Conservation (phyloP, 2,329 filamentous ascomycete species). For the Graphium sp. region DNA sequence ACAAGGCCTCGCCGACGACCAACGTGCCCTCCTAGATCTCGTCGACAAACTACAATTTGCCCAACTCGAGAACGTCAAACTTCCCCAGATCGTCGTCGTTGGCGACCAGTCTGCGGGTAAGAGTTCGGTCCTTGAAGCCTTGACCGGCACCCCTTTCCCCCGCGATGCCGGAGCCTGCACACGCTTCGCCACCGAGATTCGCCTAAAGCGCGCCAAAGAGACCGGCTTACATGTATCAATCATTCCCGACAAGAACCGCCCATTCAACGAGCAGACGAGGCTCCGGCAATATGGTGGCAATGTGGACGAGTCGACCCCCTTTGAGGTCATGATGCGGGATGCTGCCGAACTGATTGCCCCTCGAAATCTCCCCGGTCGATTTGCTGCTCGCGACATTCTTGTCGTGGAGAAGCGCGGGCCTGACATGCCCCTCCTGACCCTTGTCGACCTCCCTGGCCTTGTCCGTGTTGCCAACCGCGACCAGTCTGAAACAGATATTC, state of each 20-base stretch:
- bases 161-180: conserved; percentile 43
- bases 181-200: conserved; percentile 42
- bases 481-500: conserved; percentile 33
- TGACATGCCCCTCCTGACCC: conserved; percentile 39
- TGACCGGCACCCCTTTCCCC: conserved; percentile 45
- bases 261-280: conserved; percentile 25
- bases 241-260: conserved; percentile 32
- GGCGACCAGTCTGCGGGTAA: conserved; percentile 49
- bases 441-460: conserved; percentile 45
- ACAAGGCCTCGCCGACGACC: conserved; percentile 32
- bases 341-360: conserved; percentile 32
- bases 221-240: conserved; percentile 30
- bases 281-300: conserved; percentile 29
- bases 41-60: conserved; percentile 37
- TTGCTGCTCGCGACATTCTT: conserved; percentile 34
- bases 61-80: conserved; percentile 31
- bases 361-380: conserved; percentile 29
- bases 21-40: conserved; percentile 38
- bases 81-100: conserved; percentile 47
- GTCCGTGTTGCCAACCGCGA: conserved; percentile 34
- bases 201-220: conserved; percentile 29
- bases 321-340: conserved; percentile 31
- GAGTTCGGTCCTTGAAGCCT: conserved; percentile 45
- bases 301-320: conserved; percentile 24
- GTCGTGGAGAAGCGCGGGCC: conserved; percentile 42